A percentile compares a stretch with the other conserved stretches of the same genome.
These are phyloP conservation scores for Tetrahymena elliotti DNA, from an alignment of 73 alveolate species.

Conservation along the genomic window DNA sequence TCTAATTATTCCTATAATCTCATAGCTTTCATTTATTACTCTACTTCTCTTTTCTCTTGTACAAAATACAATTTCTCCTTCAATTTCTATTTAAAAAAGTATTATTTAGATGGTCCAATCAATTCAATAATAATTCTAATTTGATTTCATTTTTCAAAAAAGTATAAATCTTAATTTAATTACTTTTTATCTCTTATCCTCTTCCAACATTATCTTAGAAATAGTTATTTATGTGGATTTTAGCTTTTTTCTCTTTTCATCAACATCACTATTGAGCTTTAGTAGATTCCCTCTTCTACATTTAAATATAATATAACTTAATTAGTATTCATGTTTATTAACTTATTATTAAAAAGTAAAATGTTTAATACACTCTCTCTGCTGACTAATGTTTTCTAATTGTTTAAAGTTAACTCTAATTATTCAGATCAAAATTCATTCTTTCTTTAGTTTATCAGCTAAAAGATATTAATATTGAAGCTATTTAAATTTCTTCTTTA, in stretches of 20 bases:
- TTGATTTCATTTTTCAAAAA: too few relatives aligned
- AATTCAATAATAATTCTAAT: too few relatives aligned
- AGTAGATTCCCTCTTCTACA: background rate
- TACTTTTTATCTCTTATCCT: background rate
- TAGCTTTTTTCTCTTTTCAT: background rate
- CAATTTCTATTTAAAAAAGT: background rate
- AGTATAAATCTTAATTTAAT: background rate
- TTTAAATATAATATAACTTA: background rate
- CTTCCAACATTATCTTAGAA: background rate
- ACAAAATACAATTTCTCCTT: background rate
- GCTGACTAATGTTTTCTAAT: background rate
- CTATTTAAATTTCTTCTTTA: background rate
- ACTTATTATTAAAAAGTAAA: too few relatives aligned
- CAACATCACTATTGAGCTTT: background rate
- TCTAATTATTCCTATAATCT: background rate
- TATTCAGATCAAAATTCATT: background rate
- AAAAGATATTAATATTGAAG: background rate
- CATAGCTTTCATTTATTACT: background rate
- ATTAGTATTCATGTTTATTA: background rate
- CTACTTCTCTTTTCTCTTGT: background rate
- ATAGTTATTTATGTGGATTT: background rate
- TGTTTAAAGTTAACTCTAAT: background rate
- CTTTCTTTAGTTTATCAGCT: background rate
- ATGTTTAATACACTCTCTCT: background rate
- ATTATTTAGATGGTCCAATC: background rate